phyloP scores from a whole-genome alignment of 176 grass and related monocot genomes.

The Hordeum vulgare region DNA sequence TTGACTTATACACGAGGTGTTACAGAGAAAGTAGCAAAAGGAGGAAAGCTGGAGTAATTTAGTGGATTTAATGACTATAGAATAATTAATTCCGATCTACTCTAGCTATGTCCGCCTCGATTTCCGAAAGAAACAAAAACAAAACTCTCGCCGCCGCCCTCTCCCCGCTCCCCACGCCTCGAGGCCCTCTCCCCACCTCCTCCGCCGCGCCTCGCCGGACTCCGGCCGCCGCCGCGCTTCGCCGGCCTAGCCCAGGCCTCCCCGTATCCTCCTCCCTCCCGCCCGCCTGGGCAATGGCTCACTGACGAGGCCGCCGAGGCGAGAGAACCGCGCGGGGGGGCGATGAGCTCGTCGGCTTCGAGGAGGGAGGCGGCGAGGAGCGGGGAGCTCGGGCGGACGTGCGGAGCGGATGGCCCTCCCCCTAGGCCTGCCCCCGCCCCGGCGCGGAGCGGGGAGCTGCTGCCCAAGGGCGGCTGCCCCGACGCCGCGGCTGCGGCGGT shows the following conservation, averaged over 20 bases:
- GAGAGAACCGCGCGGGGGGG: background rate
- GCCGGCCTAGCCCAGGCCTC: background rate
- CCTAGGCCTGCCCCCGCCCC: background rate
- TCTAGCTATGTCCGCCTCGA: background rate
- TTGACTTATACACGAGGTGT: background rate
- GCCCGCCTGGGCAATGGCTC: background rate
- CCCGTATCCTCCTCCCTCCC: background rate
- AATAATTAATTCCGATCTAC: conserved; percentile 9
- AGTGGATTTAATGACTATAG: background rate
- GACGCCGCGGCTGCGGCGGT: background rate
- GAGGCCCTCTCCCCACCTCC: background rate
- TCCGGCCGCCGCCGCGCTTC: background rate
- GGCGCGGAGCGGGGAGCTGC: conserved; percentile 23
- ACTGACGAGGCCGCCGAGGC: background rate
- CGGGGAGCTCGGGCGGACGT: background rate
- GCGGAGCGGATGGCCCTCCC: background rate
- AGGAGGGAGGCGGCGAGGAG: conserved; percentile 32
- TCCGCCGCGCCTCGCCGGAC: conserved; percentile 35
- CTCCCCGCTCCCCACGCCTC: background rate
- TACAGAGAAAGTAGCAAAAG: background rate
- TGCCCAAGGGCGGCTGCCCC: background rate
- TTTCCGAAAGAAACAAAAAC: background rate
- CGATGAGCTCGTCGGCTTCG: conserved; percentile 22
- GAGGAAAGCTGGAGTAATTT: background rate
- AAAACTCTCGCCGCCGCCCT: background rate